Evolutionary conservation across 2,329 filamentous ascomycete species (phyloP).

Genomic region (Clonostachys byssicola): DNA sequence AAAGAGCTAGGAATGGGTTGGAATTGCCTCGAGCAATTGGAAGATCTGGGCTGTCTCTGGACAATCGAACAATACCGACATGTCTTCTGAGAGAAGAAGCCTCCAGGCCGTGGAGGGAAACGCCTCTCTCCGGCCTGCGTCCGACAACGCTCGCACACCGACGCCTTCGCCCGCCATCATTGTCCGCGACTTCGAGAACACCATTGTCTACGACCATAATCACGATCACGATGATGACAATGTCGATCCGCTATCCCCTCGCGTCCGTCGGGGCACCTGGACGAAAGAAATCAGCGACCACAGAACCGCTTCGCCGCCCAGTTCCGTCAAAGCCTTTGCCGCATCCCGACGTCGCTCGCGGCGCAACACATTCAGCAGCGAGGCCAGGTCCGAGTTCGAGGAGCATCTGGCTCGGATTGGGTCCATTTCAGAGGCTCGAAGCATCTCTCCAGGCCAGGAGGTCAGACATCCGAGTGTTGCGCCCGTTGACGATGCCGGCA

Average conservation of each 20-base stretch:
- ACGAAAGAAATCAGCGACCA: conserved; percentile 52
- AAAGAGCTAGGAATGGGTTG: too few relatives aligned
- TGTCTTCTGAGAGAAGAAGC: too few relatives aligned
- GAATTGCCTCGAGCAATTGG: too few relatives aligned
- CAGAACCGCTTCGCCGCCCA: conserved; percentile 81
- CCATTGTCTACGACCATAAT: conserved; percentile 71
- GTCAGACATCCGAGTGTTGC: conserved; percentile 46
- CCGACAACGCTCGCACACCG: too few relatives aligned
- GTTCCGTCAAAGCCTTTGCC: conserved; percentile 98
- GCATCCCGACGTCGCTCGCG: conserved; percentile 83
- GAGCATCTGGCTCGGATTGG: conserved; percentile 62
- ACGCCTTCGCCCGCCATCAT: conserved; percentile 24
- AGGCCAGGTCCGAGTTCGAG: conserved; percentile 31
- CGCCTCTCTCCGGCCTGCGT: too few relatives aligned
- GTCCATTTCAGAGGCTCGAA: conserved; percentile 62
- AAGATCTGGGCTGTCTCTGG: too few relatives aligned
- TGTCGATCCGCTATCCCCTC: conserved; percentile 33
- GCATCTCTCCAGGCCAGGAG: conserved; percentile 54
- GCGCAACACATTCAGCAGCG: conserved; percentile 54
- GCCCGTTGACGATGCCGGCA: conserved; percentile 85
- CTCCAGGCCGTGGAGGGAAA: too few relatives aligned
- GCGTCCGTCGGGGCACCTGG: conserved; percentile 46
- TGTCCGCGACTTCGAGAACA: conserved; percentile 82
- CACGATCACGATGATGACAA: conserved; percentile 41
- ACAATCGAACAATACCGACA: too few relatives aligned